A percentile compares a stretch with the other conserved stretches of the same genome.
phyloP scores from a whole-genome alignment of 2,329 filamentous ascomycete genomes.

The Fusarium tanahbumbuense region DNA sequence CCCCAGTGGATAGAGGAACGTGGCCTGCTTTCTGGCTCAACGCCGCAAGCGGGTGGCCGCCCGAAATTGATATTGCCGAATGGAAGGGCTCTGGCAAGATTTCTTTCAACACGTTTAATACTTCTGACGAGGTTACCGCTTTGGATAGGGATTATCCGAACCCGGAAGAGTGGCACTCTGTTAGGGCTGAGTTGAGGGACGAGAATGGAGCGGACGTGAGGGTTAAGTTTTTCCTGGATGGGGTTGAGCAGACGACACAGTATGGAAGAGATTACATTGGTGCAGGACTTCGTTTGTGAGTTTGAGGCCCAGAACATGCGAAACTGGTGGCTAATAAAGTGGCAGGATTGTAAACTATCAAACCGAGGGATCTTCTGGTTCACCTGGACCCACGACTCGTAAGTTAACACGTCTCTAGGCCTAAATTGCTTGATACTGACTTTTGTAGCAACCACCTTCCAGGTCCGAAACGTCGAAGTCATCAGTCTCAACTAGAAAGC shows the following conservation, averaged over 20 bases:
- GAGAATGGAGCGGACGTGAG: constrained; percentile 34
- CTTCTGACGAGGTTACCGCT: constrained; percentile 22
- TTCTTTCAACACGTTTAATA: constrained; percentile 39
- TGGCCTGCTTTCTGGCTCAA: constrained; percentile 41
- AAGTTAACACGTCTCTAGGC: not conserved
- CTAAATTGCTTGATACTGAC: not conserved
- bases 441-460: constrained; percentile 15
- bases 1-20: constrained; percentile 19
- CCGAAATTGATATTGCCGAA: constrained; percentile 36
- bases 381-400: constrained; percentile 27
- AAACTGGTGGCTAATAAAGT: not conserved
- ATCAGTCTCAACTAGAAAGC: constrained; percentile 32
- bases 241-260: constrained; percentile 29
- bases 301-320: no score
- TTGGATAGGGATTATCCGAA: constrained; percentile 27
- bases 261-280: constrained; percentile 35
- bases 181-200: constrained; percentile 33
- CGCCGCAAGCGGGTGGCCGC: constrained; percentile 31
- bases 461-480: constrained; percentile 32
- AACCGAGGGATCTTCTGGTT: constrained; percentile 33
- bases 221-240: constrained; percentile 39
- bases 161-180: constrained; percentile 31
- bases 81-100: constrained; percentile 38
- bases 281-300: constrained; percentile 28
- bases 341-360: constrained; percentile 33